phyloP scores from a whole-genome alignment of 306 rosid genomes.

The Fragaria ananassa region DNA sequence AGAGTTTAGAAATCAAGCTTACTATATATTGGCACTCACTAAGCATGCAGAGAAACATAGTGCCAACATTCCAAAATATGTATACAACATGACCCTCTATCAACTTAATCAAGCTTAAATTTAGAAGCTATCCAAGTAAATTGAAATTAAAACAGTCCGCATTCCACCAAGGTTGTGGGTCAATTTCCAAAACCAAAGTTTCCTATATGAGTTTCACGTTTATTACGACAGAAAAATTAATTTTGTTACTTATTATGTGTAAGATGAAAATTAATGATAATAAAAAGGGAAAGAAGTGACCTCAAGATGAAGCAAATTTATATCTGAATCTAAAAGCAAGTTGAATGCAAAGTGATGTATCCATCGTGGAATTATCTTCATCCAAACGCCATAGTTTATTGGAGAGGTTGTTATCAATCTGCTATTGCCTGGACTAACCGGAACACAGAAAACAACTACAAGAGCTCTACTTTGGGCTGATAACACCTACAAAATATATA shows the following conservation, averaged over 20 bases:
- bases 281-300: conserved; percentile 36
- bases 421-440: conserved; percentile 91
- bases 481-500: conserved; percentile 41
- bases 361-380: conserved; percentile 75
- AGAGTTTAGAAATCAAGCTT: no score
- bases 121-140: no score
- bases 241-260: no score
- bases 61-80: no score
- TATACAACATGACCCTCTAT: no score
- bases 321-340: conserved; percentile 83
- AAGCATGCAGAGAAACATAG: no score
- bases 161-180: neutral
- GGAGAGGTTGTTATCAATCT: conserved; percentile 84
- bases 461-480: conserved; percentile 29
- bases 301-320: conserved; percentile 87
- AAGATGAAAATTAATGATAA: conserved; percentile 14
- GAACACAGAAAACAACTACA: conserved; percentile 66
- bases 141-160: neutral
- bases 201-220: neutral
- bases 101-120: no score
- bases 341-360: conserved; percentile 67
- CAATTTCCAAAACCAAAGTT: no score
- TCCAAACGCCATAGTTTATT: conserved; percentile 65
- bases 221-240: conserved; percentile 1
- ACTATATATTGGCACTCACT: no score